Percentiles rank a stretch among this genome's conserved stretches.
phyloP scores from a whole-genome alignment of 805 yeast species.

The Candida silvicultrix region DNA sequence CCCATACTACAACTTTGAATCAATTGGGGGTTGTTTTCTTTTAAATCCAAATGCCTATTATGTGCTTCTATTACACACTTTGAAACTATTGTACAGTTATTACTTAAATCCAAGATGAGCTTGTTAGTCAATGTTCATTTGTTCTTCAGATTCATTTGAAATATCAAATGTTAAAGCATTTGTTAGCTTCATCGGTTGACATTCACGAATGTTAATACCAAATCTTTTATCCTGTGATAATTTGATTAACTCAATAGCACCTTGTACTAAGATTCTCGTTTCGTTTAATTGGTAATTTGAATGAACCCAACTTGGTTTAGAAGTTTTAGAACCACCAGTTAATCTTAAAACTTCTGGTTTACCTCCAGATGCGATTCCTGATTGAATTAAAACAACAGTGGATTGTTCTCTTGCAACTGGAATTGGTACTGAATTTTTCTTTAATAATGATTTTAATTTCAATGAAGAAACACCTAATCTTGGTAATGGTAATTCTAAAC shows the following conservation, averaged over 20 bases:
- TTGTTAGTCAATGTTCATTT: slow-evolving; percentile 10
- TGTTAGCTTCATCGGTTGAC: slow-evolving; percentile 43
- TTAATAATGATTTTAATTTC: slow-evolving; percentile 57
- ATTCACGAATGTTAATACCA: slow-evolving; percentile 61
- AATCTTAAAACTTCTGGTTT: slow-evolving; percentile 63
- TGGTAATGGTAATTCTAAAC: slow-evolving; percentile 72
- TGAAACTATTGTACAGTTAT: not conserved
- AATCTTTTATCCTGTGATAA: slow-evolving; percentile 62
- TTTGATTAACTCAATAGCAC: slow-evolving; percentile 48
- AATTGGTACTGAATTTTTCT: slow-evolving; percentile 40
- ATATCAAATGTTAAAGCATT: not conserved
- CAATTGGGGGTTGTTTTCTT: not conserved
- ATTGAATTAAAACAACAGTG: slow-evolving; percentile 59
- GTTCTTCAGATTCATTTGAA: slow-evolving; percentile 1
- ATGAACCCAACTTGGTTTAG: slow-evolving; percentile 84
- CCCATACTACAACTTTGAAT: too few species aligned
- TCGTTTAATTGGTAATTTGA: slow-evolving; percentile 61
- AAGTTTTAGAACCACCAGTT: slow-evolving; percentile 68
- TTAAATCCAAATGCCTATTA: not conserved
- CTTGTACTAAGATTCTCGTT: slow-evolving; percentile 31
- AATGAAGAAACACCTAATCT: slow-evolving; percentile 65
- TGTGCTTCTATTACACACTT: not conserved
- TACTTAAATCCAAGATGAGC: not conserved
- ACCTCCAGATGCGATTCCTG: slow-evolving; percentile 31
- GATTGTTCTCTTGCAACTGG: slow-evolving; percentile 73